Percentiles rank a stretch among this genome's conserved stretches.
These are phyloP conservation scores for Cajanus cajan DNA, from an alignment of 306 rosid species.

Conservation along the genomic window DNA sequence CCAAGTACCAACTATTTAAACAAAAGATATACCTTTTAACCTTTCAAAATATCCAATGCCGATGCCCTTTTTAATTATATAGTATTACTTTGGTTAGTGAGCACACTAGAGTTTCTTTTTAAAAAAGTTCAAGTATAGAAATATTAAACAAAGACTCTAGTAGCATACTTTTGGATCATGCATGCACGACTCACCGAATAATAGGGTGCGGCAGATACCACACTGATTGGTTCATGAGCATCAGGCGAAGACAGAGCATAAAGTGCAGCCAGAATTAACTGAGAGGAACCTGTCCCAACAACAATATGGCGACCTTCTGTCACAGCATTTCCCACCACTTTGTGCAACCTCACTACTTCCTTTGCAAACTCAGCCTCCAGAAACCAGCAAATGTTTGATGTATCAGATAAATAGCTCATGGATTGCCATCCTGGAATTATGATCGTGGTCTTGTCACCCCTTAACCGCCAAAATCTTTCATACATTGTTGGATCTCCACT, in stretches of 20 bases:
- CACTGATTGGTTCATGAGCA: slow-evolving; percentile 54
- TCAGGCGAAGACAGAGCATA: slow-evolving; percentile 67
- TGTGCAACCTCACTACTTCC: slow-evolving; percentile 70
- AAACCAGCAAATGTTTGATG: slow-evolving; percentile 71
- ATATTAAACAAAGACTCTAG: neutral
- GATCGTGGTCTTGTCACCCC: slow-evolving; percentile 62
- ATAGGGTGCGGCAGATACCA: slow-evolving; percentile 72
- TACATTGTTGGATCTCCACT: slow-evolving; percentile 92
- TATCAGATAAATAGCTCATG: slow-evolving; percentile 74
- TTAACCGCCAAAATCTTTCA: slow-evolving; percentile 63
- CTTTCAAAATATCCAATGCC: neutral
- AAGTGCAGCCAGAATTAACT: slow-evolving; percentile 77
- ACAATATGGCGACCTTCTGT: slow-evolving; percentile 71
- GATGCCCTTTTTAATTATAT: neutral
- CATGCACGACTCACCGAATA: slow-evolving; percentile 66
- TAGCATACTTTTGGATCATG: neutral
- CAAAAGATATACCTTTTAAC: neutral
- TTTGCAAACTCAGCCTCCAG: slow-evolving; percentile 64
- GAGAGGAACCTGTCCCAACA: slow-evolving; percentile 96
- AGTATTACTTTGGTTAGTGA: neutral
- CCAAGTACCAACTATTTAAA: neutral
- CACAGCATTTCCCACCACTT: slow-evolving; percentile 72
- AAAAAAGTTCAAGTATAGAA: neutral
- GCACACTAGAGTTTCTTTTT: neutral
- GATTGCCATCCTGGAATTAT: slow-evolving; percentile 81